phyloP scores from a whole-genome alignment of 345 rosid species.

The Boechera divaricarpa region DNA sequence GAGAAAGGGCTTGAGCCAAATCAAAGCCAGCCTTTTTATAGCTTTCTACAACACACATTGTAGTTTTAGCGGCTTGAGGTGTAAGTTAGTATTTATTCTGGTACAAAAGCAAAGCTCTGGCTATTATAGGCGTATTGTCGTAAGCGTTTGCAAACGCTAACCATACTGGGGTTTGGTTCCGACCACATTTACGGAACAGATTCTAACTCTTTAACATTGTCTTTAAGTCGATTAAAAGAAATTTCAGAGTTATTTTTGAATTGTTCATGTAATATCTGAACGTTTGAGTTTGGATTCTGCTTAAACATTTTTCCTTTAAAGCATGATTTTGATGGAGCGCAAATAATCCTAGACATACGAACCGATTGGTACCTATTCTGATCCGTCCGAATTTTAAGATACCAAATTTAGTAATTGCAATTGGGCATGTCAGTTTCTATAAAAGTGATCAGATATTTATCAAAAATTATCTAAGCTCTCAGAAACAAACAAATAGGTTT shows the following conservation, averaged over 20 bases:
- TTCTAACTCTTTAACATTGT: conserved; percentile 20
- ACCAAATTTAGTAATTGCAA: conserved; percentile 1
- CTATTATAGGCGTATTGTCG: conserved; percentile 11
- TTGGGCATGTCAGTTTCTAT: neutral
- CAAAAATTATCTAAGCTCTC: conserved; percentile 8
- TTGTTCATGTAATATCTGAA: neutral
- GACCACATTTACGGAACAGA: conserved; percentile 28
- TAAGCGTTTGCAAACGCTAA: conserved; percentile 17
- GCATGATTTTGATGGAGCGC: neutral
- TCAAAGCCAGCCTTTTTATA: conserved; percentile 25
- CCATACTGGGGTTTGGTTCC: conserved; percentile 35
- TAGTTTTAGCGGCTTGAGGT: conserved; percentile 28
- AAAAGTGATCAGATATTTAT: conserved; percentile 20
- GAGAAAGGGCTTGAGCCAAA: conserved; percentile 36
- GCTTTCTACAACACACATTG: conserved; percentile 37
- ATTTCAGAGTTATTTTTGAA: neutral
- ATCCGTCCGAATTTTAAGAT: conserved; percentile 3
- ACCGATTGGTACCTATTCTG: neutral
- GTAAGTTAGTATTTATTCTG: conserved; percentile 35
- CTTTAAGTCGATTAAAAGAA: conserved; percentile 1
- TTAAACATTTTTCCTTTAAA: neutral
- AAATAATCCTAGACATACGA: neutral
- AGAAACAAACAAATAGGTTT: neutral
- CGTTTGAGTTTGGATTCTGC: neutral
- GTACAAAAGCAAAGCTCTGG: conserved; percentile 27